phyloP scores from a whole-genome alignment of 2,329 filamentous ascomycete species.

The Trichoderma brevicompactum region DNA sequence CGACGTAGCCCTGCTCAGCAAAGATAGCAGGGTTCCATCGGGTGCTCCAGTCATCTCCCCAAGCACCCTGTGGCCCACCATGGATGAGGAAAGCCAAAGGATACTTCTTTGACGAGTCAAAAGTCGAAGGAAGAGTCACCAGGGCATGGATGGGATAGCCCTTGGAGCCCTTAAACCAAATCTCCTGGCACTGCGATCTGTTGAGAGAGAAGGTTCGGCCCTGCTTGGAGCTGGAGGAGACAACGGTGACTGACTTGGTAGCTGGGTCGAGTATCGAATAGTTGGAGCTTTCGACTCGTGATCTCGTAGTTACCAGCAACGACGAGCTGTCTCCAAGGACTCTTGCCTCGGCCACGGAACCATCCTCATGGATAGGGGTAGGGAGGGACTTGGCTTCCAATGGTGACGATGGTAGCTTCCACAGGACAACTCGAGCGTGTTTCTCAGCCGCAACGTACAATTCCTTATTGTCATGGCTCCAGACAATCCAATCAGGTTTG shows the following conservation, averaged over 20 bases:
- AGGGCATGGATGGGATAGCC: conserved; percentile 71
- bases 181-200: conserved; percentile 64
- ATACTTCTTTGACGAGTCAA: conserved; percentile 72
- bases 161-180: conserved; percentile 70
- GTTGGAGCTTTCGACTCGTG: conserved; percentile 71
- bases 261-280: conserved; percentile 64
- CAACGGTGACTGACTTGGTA: conserved; percentile 42
- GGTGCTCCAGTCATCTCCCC: conserved; percentile 76
- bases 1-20: conserved; percentile 85
- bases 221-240: conserved; percentile 68
- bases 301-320: conserved; percentile 70
- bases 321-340: conserved; percentile 53
- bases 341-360: conserved; percentile 58
- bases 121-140: conserved; percentile 67
- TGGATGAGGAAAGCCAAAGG: conserved; percentile 81
- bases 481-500: conserved; percentile 60
- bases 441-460: conserved; percentile 78
- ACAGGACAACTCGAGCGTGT: conserved; percentile 64
- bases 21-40: conserved; percentile 87
- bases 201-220: conserved; percentile 71
- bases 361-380: conserved; percentile 54
- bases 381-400: conserved; percentile 54
- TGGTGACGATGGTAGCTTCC: conserved; percentile 62
- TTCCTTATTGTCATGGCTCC: conserved; percentile 62
- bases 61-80: conserved; percentile 79